Conservation (phyloP, 1,284 basidiomycete genomes). For the Boletus hoseneyae region DNA sequence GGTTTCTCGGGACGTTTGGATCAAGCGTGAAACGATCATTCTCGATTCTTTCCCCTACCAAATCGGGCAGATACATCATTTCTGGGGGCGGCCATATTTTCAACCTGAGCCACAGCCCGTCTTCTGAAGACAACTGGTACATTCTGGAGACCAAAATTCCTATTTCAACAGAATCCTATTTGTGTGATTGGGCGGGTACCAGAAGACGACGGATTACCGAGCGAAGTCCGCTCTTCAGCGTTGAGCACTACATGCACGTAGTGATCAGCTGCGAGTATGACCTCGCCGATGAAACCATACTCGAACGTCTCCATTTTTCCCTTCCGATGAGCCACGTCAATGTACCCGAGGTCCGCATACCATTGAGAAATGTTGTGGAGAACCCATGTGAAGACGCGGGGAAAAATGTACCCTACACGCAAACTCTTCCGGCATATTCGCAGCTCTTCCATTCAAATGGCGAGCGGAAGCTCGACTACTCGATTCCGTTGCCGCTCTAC, state of each 20-base stretch:
- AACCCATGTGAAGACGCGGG: conserved; percentile 13
- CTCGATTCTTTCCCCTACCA: conserved; percentile 49
- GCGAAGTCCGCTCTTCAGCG: conserved; percentile 53
- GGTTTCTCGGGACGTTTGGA: conserved; percentile 36
- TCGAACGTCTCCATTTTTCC: conserved; percentile 40
- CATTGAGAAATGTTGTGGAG: conserved; percentile 15
- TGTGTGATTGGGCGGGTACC: conserved; percentile 44
- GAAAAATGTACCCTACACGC: conserved; percentile 32
- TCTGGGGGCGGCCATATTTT: conserved; percentile 46
- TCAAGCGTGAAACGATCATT: conserved; percentile 40
- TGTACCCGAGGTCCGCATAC: conserved; percentile 26
- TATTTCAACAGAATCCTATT: conserved; percentile 34
- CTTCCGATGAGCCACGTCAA: conserved; percentile 57
- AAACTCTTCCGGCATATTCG: conserved; percentile 66
- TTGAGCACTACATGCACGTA: conserved; percentile 54
- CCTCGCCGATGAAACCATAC: conserved; percentile 35
- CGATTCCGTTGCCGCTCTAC: conserved; percentile 64
- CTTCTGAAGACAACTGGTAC: conserved; percentile 49
- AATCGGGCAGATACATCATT: conserved; percentile 46
- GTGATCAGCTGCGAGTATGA: conserved; percentile 56
- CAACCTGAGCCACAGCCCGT: conserved; percentile 7
- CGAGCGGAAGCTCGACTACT: conserved; percentile 64
- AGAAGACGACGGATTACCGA: conserved; percentile 44
- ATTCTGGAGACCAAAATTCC: conserved; percentile 56
- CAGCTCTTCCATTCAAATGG: conserved; percentile 72